Conservation (phyloP, 1,284 basidiomycete species). For the Inonotus obliquus region DNA sequence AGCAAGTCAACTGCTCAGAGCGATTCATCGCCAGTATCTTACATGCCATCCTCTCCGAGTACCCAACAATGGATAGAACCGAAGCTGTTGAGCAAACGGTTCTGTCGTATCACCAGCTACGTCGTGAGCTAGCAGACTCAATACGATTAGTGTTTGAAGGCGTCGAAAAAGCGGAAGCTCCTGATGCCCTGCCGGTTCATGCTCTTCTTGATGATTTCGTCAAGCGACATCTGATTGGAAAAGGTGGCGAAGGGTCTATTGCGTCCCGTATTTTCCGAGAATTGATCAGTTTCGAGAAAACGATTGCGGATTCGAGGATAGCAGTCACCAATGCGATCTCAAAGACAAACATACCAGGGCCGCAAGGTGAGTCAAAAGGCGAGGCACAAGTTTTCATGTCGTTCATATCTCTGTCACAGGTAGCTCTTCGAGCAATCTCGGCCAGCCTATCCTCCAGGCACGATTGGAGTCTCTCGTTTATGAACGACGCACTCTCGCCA, state of each 20-base stretch:
- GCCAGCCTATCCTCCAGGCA: slow-evolving; percentile 58
- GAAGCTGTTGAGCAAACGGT: slow-evolving; percentile 60
- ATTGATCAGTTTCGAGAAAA: slow-evolving; percentile 52
- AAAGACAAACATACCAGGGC: slow-evolving; percentile 48
- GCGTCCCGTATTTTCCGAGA: slow-evolving; percentile 56
- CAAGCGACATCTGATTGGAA: slow-evolving; percentile 42
- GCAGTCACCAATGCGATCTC: slow-evolving; percentile 60
- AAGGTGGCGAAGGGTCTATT: slow-evolving; percentile 37
- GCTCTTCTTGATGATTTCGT: slow-evolving; percentile 50
- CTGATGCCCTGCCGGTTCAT: slow-evolving; percentile 40
- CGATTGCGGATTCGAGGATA: slow-evolving; percentile 48
- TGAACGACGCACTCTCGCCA: slow-evolving; percentile 63
- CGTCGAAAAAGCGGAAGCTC: slow-evolving; percentile 34
- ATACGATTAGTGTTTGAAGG: slow-evolving; percentile 50
- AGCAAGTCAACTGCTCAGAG: slow-evolving; percentile 75
- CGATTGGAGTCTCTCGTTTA: slow-evolving; percentile 68
- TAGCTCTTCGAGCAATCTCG: slow-evolving; percentile 40
- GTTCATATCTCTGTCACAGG: slow-evolving; percentile 27
- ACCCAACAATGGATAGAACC: slow-evolving; percentile 56
- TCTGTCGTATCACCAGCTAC: slow-evolving; percentile 59
- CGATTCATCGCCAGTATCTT: slow-evolving; percentile 68
- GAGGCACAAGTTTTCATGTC: neutral
- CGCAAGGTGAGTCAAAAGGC: slow-evolving; percentile 57
- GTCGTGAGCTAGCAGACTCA: slow-evolving; percentile 64
- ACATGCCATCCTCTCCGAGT: slow-evolving; percentile 53